phyloP scores from a whole-genome alignment of 2,329 filamentous ascomycete genomes.

The Penicillium vulpinum region DNA sequence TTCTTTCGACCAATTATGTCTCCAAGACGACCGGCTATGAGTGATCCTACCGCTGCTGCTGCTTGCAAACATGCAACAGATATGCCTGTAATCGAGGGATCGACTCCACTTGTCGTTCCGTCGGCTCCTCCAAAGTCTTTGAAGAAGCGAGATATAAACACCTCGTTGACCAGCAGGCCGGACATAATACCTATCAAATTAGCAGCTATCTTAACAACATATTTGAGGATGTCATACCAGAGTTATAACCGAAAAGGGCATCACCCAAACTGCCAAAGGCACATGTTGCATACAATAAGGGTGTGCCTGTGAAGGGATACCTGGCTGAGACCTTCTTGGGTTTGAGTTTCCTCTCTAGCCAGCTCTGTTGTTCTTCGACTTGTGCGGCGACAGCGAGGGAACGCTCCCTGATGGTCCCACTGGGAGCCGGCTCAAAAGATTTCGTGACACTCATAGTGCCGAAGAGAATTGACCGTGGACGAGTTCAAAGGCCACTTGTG shows the following conservation, averaged over 20 bases:
- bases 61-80: slow-evolving; percentile 40
- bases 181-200: slow-evolving; percentile 40
- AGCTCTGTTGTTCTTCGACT: slow-evolving; percentile 27
- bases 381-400: slow-evolving; percentile 25
- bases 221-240: slow-evolving; percentile 27
- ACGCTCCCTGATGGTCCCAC: slow-evolving; percentile 23
- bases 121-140: slow-evolving; percentile 40
- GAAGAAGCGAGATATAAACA: slow-evolving; percentile 45
- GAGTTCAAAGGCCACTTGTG: not conserved
- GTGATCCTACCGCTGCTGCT: slow-evolving; percentile 38
- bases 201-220: not conserved
- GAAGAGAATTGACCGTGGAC: not conserved
- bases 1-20: slow-evolving; percentile 41
- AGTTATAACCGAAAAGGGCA: slow-evolving; percentile 46
- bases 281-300: slow-evolving; percentile 41
- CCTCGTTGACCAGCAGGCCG: slow-evolving; percentile 42
- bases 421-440: slow-evolving; percentile 4
- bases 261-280: slow-evolving; percentile 45
- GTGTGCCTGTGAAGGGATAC: slow-evolving; percentile 41
- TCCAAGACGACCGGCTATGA: slow-evolving; percentile 37
- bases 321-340: slow-evolving; percentile 38
- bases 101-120: slow-evolving; percentile 26
- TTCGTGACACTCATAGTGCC: slow-evolving; percentile 4
- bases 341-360: slow-evolving; percentile 40
- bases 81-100: slow-evolving; percentile 44